Base-by-base conservation (phyloP, 768 basidiomycete genomes). In the Rubroboletus pulcherrimus region DNA sequence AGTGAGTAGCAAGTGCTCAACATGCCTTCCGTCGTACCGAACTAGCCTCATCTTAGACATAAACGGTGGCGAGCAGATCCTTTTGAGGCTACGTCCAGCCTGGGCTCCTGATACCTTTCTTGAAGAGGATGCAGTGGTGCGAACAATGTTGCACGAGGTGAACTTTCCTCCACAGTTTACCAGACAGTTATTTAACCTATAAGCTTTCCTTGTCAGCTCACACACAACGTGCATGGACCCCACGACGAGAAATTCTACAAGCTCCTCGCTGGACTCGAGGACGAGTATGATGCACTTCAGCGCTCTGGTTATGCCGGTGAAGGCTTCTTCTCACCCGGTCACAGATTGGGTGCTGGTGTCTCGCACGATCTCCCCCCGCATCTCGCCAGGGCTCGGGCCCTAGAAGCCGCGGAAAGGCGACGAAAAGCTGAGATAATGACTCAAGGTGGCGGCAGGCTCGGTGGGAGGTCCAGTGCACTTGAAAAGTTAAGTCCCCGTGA, bases 81-180 rank as follows among this genome's bases (percentile, higher is more conserved):
- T 90, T 21, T 67, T 98, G 19, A 81, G 95, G 30, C 74, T 98
- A 19, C 81, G 95, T 14, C 93, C 87, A 12, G 74, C 85, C 11
- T 80, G 80, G 59, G 78, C 80, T 19, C 80, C 84, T 0, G 83
- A 84, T 66, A 83, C 83, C 1, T 93, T 95, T 65, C 80, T 82
- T 55, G 83, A 87, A 19, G 84, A 89, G 61, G 86, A 89, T 50
- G 81, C 87, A 14, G 75, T 97, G 4, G 76, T 96, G 2, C 77
- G 82, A 50, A 91, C 90, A 0, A 92, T 96, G 93, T 78, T 97
- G 15, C 94, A 96, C 66, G 93, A 97, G 78, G 91, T 89, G 59
- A 59, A 73, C 56, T 12, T 47, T 7, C 33, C 21, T 14, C 2
- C 7, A 7, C 34, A 26, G 7, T 5, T 17, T 4, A 21, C 4